A percentile compares a stretch with the other conserved stretches of the same genome.
Evolutionary conservation across 1,139 yeast species (phyloP).

Genomic region (Debaryomyces sp.): DNA sequence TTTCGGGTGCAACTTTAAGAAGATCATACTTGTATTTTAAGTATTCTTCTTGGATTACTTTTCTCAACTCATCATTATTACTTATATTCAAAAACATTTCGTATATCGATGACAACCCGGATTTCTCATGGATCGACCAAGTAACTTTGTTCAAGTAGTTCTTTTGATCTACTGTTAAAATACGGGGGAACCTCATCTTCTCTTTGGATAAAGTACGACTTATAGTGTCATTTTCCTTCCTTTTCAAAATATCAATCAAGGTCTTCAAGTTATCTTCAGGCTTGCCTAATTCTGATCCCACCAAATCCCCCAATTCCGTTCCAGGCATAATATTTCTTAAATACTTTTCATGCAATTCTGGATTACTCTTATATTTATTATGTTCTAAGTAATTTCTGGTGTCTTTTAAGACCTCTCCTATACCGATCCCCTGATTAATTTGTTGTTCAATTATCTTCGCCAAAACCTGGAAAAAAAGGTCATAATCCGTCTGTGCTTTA

Average conservation of each 20-base stretch:
- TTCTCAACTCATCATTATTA: slow-evolving; percentile 63
- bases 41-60: slow-evolving; percentile 59
- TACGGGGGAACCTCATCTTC: slow-evolving; percentile 42
- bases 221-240: slow-evolving; percentile 42
- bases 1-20: slow-evolving; percentile 49
- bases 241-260: slow-evolving; percentile 50
- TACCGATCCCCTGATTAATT: slow-evolving; percentile 35
- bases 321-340: slow-evolving; percentile 65
- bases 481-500: slow-evolving; percentile 37
- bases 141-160: slow-evolving; percentile 41
- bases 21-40: slow-evolving; percentile 59
- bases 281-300: slow-evolving; percentile 53
- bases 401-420: slow-evolving; percentile 51
- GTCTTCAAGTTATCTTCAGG: slow-evolving; percentile 52
- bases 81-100: slow-evolving; percentile 59
- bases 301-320: slow-evolving; percentile 54
- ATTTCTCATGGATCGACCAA: slow-evolving; percentile 52
- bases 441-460: slow-evolving; percentile 24
- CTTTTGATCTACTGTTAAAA: slow-evolving; percentile 34
- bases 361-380: slow-evolving; percentile 32
- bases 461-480: slow-evolving; percentile 50
- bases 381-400: slow-evolving; percentile 46
- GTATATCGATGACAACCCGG: slow-evolving; percentile 57
- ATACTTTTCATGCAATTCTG: slow-evolving; percentile 45
- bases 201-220: slow-evolving; percentile 32